Evolutionary conservation across 768 basidiomycete genomes (phyloP).

Genomic region (Cystobasidium ongulense): DNA sequence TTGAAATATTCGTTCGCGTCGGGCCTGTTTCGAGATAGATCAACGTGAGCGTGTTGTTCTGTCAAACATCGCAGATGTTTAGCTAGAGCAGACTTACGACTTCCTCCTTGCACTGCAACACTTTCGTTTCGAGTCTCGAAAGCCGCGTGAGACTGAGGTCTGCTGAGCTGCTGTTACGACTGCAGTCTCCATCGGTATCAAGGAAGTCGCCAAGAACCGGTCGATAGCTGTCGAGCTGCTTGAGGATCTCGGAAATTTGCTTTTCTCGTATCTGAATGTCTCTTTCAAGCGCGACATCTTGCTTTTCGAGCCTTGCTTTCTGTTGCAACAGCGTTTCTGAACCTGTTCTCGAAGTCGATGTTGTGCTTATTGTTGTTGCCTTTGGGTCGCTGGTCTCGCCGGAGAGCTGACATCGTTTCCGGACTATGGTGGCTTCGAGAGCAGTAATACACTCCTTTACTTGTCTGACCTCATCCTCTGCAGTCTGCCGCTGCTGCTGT

Average conservation of each 20-base stretch:
- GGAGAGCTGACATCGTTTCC: background rate
- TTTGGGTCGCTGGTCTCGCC: background rate
- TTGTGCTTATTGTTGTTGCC: background rate
- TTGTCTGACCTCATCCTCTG: constrained; percentile 15
- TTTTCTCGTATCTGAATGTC: background rate
- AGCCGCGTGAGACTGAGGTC: constrained; percentile 7
- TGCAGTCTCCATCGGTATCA: background rate
- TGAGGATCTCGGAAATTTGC: background rate
- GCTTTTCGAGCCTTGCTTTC: background rate
- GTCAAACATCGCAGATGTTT: no score
- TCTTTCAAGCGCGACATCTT: background rate
- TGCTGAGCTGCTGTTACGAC: background rate
- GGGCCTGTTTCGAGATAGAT: background rate
- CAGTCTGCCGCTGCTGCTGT: constrained; percentile 18
- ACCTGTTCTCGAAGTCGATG: background rate
- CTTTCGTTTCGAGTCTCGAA: background rate
- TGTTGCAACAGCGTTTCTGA: background rate
- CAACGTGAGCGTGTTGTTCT: background rate
- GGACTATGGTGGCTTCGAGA: background rate
- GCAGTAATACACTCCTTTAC: background rate
- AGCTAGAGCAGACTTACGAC: constrained; percentile 7
- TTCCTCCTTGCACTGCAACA: constrained; percentile 10
- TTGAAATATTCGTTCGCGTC: background rate
- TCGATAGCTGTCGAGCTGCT: constrained; percentile 15
- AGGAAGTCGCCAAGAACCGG: constrained; percentile 14